Base-by-base conservation (phyloP, 1,284 basidiomycete species). In the Tranzscheliella williamsii region DNA sequence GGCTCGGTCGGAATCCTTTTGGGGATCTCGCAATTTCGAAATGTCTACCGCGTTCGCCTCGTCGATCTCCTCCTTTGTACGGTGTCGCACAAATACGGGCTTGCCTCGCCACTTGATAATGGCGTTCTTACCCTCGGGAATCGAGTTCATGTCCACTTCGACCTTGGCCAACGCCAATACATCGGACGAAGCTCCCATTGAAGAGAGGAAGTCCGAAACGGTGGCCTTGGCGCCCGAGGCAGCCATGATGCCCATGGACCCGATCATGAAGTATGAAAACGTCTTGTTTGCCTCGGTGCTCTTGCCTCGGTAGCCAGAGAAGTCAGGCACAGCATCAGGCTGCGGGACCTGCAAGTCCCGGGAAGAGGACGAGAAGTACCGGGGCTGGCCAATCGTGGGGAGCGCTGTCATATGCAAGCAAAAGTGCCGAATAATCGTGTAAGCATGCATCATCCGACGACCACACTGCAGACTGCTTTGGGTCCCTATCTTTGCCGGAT, bases 71-170 rank as follows among this genome's bases (percentile, higher is more conserved):
- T 84, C 84, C 50, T 84, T 78, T 21, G 95, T 99, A 75, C 95
- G 87, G 83, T 99, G 94, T 71, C 95, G 87, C 79, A 99, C 91
- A 83, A 98, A 98, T 53, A 99, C 94, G 68, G 95, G 95, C 85
- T 98, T 99, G 79, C 94, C 95, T 79, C 94, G 90, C 95, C 95
- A 98, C 60, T 73, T 75, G 70, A 76, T 72, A 53, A 73, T 67
- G 38, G 64, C 60, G 39, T 78, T 79, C 86, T 94, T 93, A 81
- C 95, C 95, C 84, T 96, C 91, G 27, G 95, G 94, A 75, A 99
- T 98, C 61, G 82, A 83, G 52, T 82, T 82, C 73, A 98, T 86
- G 50, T 94, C 92, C 60, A 99, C 86, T 81, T 99, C 95, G 58
- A 97, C 90, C 83, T 97, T 97, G 69, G 95, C 95, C 66, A 98